Conservation (phyloP, 441 rosid species). For the Francoa sonchifolia region DNA sequence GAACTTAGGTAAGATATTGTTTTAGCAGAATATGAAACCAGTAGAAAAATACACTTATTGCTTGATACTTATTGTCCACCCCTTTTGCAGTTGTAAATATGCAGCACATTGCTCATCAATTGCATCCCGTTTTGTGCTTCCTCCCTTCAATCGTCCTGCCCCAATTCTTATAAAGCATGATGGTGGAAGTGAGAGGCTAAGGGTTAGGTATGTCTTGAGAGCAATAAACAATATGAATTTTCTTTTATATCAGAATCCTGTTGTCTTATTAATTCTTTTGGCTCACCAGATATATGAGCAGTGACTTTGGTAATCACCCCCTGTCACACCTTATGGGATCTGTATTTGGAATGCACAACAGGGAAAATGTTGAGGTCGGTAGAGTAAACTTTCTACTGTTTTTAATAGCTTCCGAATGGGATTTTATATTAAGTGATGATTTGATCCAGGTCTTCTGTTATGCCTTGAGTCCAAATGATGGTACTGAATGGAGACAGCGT, state of each 20-base stretch:
- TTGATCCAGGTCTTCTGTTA: conserved; percentile 75
- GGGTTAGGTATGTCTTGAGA: conserved; percentile 47
- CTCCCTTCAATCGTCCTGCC: conserved; percentile 64
- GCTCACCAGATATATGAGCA: conserved; percentile 44
- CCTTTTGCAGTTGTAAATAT: conserved; percentile 65
- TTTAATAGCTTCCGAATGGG: no score
- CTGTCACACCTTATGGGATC: conserved; percentile 99
- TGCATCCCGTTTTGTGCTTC: conserved; percentile 82
- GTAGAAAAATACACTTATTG: no score
- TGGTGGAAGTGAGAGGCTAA: conserved; percentile 61
- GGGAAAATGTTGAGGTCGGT: conserved; percentile 73
- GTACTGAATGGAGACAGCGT: conserved; percentile 95
- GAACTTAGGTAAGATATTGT: conserved; percentile 59
- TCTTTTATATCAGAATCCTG: neutral
- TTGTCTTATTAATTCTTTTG: neutral
- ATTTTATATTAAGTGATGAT: no score
- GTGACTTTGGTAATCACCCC: conserved; percentile 99
- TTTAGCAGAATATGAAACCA: neutral
- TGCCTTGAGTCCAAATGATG: conserved; percentile 88
- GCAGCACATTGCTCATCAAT: conserved; percentile 87
- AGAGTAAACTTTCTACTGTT: no score
- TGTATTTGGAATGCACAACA: conserved; percentile 94
- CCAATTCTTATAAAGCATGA: conserved; percentile 50
- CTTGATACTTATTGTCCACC: conserved; percentile 2
- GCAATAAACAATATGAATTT: neutral